A percentile compares a stretch with the other conserved stretches of the same genome.
Conservation (phyloP, 2,329 filamentous ascomycete species). For the Talaromyces pinophilus region DNA sequence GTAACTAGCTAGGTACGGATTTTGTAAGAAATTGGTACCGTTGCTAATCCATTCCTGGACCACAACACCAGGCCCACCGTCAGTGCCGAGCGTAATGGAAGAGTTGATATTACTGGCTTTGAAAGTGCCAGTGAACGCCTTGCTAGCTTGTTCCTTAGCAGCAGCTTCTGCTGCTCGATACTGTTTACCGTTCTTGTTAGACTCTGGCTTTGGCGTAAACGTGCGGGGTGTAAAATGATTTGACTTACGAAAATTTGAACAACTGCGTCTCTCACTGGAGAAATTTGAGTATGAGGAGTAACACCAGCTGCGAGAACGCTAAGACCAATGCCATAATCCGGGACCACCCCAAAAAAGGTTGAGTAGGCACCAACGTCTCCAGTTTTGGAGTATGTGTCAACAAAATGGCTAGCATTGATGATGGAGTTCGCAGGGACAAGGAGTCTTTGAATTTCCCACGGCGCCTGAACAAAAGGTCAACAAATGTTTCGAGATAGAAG, state of each 20-base stretch:
- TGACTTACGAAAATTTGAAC: constrained; percentile 15
- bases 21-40: constrained; percentile 3
- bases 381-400: constrained; percentile 9
- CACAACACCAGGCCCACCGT: not conserved
- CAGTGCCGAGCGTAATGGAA: constrained; percentile 6
- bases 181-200: not conserved
- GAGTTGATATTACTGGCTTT: constrained; percentile 10
- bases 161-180: constrained; percentile 12
- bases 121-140: constrained; percentile 11
- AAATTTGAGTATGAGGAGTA: not conserved
- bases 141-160: not conserved
- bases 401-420: constrained; percentile 10
- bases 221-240: not conserved
- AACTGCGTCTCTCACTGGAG: constrained; percentile 5
- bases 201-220: not conserved
- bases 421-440: not conserved
- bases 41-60: constrained; percentile 6
- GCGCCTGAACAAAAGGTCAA: not conserved
- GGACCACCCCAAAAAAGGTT: constrained; percentile 7
- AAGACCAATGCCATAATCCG: constrained; percentile 8
- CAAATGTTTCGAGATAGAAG: not conserved
- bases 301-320: constrained; percentile 5
- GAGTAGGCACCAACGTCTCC: constrained; percentile 11
- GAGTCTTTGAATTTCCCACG: constrained; percentile 8
- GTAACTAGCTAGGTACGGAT: not conserved